Conservation (phyloP, 2,329 filamentous ascomycete species). For the Monosporascus sp. region DNA sequence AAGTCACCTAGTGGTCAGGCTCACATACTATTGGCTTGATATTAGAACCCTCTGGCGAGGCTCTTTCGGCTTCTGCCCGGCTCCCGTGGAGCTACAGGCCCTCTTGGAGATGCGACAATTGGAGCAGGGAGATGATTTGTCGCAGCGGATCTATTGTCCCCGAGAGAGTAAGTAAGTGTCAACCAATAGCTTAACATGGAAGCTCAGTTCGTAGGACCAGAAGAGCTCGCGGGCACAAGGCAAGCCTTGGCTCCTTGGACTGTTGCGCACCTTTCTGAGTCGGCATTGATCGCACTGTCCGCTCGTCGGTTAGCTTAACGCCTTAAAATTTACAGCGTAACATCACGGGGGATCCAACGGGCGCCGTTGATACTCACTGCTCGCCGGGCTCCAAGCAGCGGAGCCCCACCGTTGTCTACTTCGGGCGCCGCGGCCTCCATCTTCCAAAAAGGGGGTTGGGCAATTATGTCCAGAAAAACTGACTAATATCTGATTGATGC, state of each 20-base stretch:
- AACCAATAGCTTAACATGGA: neutral
- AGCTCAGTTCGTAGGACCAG: too few relatives aligned
- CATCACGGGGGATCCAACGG: neutral
- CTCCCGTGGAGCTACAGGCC: slow-evolving; percentile 49
- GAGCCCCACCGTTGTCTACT: neutral
- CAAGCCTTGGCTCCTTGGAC: neutral
- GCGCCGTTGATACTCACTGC: neutral
- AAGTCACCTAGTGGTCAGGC: neutral
- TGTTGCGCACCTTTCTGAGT: slow-evolving; percentile 19
- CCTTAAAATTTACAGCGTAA: too few relatives aligned
- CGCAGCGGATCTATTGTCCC: slow-evolving; percentile 47
- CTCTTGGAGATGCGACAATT: slow-evolving; percentile 52
- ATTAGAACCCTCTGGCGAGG: slow-evolving; percentile 53
- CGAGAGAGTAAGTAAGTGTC: neutral
- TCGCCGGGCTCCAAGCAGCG: neutral
- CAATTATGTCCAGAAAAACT: neutral
- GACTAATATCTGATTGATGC: neutral
- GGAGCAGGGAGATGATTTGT: slow-evolving; percentile 54
- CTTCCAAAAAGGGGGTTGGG: neutral
- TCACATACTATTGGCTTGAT: slow-evolving; percentile 54
- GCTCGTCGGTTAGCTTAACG: neutral
- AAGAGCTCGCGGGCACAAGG: too few relatives aligned
- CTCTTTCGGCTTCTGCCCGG: slow-evolving; percentile 51
- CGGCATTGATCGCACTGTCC: slow-evolving; percentile 26
- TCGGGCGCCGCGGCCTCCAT: neutral